phyloP scores from a whole-genome alignment of 2,329 filamentous ascomycete genomes.

The Cladosporium colombiae region DNA sequence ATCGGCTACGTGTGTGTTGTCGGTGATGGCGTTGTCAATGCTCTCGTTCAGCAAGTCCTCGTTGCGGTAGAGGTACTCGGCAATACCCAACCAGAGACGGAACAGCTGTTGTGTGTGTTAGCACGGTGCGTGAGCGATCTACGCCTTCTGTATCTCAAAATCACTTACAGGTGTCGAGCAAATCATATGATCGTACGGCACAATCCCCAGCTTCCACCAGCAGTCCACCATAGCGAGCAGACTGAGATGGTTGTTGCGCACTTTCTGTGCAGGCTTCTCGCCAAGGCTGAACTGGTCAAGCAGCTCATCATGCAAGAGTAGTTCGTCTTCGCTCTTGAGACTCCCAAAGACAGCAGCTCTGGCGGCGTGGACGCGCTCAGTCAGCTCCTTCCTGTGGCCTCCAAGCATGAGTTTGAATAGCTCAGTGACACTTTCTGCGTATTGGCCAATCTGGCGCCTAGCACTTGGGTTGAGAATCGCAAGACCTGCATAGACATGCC shows the following conservation, averaged over 20 bases:
- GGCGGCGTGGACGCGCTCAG: conserved; percentile 73
- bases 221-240: conserved; percentile 97
- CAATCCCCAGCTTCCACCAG: conserved; percentile 90
- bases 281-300: conserved; percentile 88
- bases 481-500: conserved; percentile 97
- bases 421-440: conserved; percentile 87
- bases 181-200: conserved; percentile 99
- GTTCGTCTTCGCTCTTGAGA: conserved; percentile 54
- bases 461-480: conserved; percentile 96
- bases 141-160: neutral
- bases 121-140: neutral
- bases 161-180: conserved; percentile 80
- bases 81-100: conserved; percentile 94
- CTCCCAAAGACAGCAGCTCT: conserved; percentile 67
- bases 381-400: conserved; percentile 74
- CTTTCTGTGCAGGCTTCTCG: conserved; percentile 63
- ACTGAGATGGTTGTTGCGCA: conserved; percentile 91
- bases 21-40: conserved; percentile 80
- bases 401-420: conserved; percentile 97
- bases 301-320: conserved; percentile 76
- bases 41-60: conserved; percentile 77
- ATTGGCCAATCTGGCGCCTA: conserved; percentile 89
- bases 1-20: conserved; percentile 89
- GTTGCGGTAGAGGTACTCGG: conserved; percentile 91
- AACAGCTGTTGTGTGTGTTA: conserved; percentile 64